phyloP scores from a whole-genome alignment of 345 rosid species.

The Corymbia maculata region DNA sequence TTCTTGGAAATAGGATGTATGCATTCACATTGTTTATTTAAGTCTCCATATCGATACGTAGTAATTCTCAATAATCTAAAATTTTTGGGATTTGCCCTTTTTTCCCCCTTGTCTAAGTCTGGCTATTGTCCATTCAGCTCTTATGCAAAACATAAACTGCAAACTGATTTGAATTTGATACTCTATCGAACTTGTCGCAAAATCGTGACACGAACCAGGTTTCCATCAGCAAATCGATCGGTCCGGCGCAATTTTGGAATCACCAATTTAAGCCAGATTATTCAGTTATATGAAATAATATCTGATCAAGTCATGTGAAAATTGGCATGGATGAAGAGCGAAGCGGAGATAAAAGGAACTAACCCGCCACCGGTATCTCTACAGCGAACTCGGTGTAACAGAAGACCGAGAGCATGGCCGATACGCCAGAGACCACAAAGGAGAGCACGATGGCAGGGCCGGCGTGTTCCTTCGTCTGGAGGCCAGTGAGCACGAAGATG shows the following conservation, averaged over 20 bases:
- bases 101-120: neutral
- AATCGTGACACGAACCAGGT: rapidly evolving
- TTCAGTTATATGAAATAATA: neutral
- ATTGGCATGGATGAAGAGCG: neutral
- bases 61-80: neutral
- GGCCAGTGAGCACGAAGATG: conserved; percentile 83
- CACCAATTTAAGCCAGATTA: neutral
- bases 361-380: conserved; percentile 82
- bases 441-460: conserved; percentile 91
- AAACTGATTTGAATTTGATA: neutral
- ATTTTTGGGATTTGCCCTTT: neutral
- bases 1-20: neutral
- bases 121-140: neutral
- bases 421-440: conserved; percentile 66
- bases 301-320: neutral
- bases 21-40: neutral
- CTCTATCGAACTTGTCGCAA: neutral
- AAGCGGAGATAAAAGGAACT: too few species aligned
- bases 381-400: conserved; percentile 98
- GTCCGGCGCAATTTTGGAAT: neutral
- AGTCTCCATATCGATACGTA: neutral
- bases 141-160: neutral
- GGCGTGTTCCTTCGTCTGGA: conserved; percentile 33
- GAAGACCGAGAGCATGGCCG: conserved; percentile 90
- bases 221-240: neutral